phyloP scores from a whole-genome alignment of 1,139 yeast species.

The Yamadazyma diospyri region DNA sequence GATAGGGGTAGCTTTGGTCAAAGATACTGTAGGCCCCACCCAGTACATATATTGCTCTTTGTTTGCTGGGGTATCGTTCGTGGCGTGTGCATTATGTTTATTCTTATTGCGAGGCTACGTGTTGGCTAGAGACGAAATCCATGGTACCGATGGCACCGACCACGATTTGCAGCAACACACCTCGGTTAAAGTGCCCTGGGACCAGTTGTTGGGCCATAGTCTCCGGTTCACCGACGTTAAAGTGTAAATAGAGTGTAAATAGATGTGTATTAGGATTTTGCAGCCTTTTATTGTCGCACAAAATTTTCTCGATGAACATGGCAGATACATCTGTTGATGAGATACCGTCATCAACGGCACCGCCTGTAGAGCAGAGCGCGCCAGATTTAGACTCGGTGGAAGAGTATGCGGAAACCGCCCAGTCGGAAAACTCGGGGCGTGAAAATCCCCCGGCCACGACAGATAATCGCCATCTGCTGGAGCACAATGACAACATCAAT shows the following conservation, averaged over 20 bases:
- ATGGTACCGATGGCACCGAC: constrained; percentile 18
- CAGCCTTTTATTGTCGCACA: constrained; percentile 6
- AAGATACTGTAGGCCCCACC: constrained; percentile 32
- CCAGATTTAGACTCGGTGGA: too few relatives aligned
- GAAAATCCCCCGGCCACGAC: too few relatives aligned
- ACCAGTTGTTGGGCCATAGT: constrained; percentile 14
- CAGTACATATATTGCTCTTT: constrained; percentile 49
- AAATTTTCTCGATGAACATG: constrained; percentile 7
- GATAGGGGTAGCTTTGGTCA: constrained; percentile 47
- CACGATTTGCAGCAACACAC: constrained; percentile 15
- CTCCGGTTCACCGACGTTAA: constrained; percentile 11
- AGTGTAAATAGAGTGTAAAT: constrained; percentile 4
- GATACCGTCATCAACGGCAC: too few relatives aligned
- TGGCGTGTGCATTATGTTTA: constrained; percentile 37
- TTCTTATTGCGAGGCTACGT: constrained; percentile 47
- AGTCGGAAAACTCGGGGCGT: too few relatives aligned
- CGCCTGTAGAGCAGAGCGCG: too few relatives aligned
- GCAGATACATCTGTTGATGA: too few relatives aligned
- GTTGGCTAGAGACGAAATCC: constrained; percentile 40
- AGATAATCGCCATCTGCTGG: too few relatives aligned
- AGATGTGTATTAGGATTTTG: neutral
- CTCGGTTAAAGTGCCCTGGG: constrained; percentile 17
- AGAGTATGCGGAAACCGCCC: too few relatives aligned
- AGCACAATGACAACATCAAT: neutral
- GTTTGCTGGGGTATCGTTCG: constrained; percentile 50